Evolutionary conservation across 2,329 filamentous ascomycete species (phyloP), one percentile per base, ranked within the genome.

Genomic region (Colletotrichum eleusines): DNA sequence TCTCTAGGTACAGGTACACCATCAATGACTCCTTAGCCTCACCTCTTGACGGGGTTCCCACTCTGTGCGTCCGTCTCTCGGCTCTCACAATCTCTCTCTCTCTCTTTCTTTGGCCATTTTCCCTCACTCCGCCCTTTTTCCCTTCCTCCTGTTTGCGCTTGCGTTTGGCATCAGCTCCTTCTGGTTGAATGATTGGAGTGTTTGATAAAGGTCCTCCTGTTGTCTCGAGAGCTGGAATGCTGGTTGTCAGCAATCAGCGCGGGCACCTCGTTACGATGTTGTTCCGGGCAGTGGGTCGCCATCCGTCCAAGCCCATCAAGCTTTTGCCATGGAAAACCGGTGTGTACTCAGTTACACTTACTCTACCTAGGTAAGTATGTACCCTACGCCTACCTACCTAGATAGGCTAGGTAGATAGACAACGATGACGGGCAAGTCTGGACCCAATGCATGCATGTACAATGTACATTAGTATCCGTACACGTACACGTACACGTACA

Each of bases 301-400:
- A n/a, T 68, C 63, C 23, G 53, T 16, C 28, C 58, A 33, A 48
- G 44, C 44, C 12, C 33, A 63, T 53, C 58, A 71, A 71, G 69
- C 69, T 71, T 71, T 71, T 28, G 69, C 69, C 69, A 71, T 69
- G 64, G 38, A 68, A 68, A 55, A 33, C 23, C 23, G 35, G 51
- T 68, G 50, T 64, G 1, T 48, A 23, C 2, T 18, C 38, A 18
- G 33, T n/a, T 63, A 26, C 33, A 14, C 44, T 16, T 20, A 38
- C 38, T n/a, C n/a, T 31, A 40, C 38, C 18, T 16, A 2, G 7
- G 6, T 8, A 42, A 14, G 16, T 42, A 42, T 16, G 3, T 16
- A 40, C 38, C 18, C 11, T 38, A 38, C n/a, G n/a, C n/a, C 2
- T 40, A 18, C 35, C 38, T 40, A 1, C 14, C 14, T 40, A 40